Percentiles rank a stretch among this genome's conserved stretches.
Evolutionary conservation across 164 flowering plant genomes (phyloP).

Genomic region (Amborella trichopoda): DNA sequence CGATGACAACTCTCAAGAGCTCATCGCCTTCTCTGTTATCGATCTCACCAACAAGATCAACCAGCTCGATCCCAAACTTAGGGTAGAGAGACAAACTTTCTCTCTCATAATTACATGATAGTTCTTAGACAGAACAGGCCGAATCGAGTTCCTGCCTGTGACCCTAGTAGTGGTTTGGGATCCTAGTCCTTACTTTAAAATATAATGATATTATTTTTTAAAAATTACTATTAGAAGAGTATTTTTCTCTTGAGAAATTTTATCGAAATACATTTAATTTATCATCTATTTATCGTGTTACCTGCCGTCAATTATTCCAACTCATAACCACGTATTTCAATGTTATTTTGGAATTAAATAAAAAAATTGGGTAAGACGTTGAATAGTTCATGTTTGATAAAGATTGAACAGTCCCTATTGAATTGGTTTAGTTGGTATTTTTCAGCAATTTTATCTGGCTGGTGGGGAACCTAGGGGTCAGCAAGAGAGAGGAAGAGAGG

Average conservation of each 20-base stretch:
- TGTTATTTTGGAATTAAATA: too few species aligned
- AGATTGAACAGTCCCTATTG: too few species aligned
- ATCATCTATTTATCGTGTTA: too few species aligned
- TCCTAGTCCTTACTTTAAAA: background rate
- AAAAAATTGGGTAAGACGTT: too few species aligned
- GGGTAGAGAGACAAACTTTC: conserved; percentile 17
- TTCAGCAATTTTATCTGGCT: conserved; percentile 27
- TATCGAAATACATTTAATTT: background rate
- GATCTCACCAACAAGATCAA: conserved; percentile 39
- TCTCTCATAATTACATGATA: too few species aligned
- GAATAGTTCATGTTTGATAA: too few species aligned
- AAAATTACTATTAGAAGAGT: background rate
- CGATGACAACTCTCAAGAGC: conserved; percentile 29
- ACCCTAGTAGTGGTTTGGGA: background rate
- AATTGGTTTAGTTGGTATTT: background rate
- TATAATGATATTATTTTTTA: background rate
- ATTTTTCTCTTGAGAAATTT: background rate
- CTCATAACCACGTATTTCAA: too few species aligned
- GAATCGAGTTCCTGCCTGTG: too few species aligned
- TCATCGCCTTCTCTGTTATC: conserved; percentile 29
- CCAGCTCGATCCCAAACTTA: conserved; percentile 43
- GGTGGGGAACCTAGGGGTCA: conserved; percentile 12
- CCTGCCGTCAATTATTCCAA: too few species aligned
- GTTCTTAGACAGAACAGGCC: too few species aligned
- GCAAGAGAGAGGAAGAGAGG: conserved; percentile 2